Evolutionary conservation across 2,329 filamentous ascomycete species (phyloP).

Genomic region (Fonsecaea monophora): DNA sequence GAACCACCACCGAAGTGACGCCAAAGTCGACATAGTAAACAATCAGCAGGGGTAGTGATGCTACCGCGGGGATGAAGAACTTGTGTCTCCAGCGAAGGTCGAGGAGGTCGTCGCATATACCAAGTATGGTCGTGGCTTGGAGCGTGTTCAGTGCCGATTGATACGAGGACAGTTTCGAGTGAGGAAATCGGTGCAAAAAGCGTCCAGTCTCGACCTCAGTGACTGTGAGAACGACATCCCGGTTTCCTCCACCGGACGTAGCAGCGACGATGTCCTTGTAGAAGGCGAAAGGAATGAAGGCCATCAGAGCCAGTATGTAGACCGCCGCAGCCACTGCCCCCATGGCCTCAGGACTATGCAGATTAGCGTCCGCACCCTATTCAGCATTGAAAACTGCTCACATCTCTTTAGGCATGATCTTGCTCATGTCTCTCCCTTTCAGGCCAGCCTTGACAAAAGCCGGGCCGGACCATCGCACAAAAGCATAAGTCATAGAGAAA

Average conservation of each 20-base stretch:
- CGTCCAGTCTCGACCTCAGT: conserved; percentile 80
- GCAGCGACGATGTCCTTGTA: conserved; percentile 97
- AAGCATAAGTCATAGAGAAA: conserved; percentile 79
- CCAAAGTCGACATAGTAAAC: conserved; percentile 99
- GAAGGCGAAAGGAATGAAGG: conserved; percentile 96
- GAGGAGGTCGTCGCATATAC: conserved; percentile 93
- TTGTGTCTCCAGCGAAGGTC: conserved; percentile 99
- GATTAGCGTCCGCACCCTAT: conserved; percentile 3
- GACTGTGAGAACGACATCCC: conserved; percentile 78
- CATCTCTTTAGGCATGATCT: conserved; percentile 76
- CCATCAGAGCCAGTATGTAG: conserved; percentile 84
- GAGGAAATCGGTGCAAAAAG: conserved; percentile 88
- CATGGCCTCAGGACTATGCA: conserved; percentile 83
- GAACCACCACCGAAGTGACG: conserved; percentile 93
- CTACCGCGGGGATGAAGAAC: conserved; percentile 94
- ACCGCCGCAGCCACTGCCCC: conserved; percentile 91
- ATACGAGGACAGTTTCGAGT: conserved; percentile 96
- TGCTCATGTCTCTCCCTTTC: conserved; percentile 88
- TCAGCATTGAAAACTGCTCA: conserved; percentile 47
- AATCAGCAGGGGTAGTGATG: conserved; percentile 88
- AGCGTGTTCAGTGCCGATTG: conserved; percentile 92
- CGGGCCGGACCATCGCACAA: conserved; percentile 92
- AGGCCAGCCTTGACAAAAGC: conserved; percentile 87
- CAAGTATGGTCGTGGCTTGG: conserved; percentile 87
- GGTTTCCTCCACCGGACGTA: conserved; percentile 90